A percentile compares a stretch with the other conserved stretches of the same genome.
Evolutionary conservation across 176 grass and related monocot genomes (phyloP).

Genomic region (Triticum turgidum): DNA sequence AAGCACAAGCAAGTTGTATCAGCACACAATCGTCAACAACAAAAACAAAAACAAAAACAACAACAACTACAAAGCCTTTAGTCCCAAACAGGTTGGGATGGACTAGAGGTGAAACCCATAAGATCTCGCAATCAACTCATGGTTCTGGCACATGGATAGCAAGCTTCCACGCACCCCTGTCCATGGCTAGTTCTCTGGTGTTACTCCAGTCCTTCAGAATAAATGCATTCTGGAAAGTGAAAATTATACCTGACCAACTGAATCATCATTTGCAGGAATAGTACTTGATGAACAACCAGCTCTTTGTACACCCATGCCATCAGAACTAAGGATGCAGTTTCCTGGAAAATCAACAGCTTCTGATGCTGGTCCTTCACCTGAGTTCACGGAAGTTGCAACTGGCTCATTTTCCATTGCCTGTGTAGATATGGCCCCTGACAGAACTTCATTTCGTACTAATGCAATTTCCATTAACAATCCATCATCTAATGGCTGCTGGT

Average conservation of each 20-base stretch:
- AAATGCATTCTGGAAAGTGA: slow-evolving; percentile 13
- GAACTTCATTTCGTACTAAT: background rate
- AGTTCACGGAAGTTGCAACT: slow-evolving; percentile 6
- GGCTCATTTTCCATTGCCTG: slow-evolving; percentile 8
- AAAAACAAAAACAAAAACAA: too few species aligned
- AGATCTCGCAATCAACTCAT: too few species aligned
- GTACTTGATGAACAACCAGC: slow-evolving; percentile 18
- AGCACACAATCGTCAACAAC: too few species aligned
- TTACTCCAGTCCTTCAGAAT: too few species aligned
- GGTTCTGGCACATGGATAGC: too few species aligned
- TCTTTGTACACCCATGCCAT: slow-evolving; percentile 15
- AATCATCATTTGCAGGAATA: slow-evolving; percentile 32
- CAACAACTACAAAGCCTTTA: too few species aligned
- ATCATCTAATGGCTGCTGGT: slow-evolving; percentile 5
- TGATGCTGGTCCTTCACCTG: background rate
- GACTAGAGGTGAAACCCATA: too few species aligned
- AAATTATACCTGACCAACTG: slow-evolving; percentile 35
- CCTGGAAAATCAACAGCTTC: slow-evolving; percentile 32
- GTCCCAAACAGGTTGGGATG: too few species aligned
- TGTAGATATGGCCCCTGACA: slow-evolving; percentile 15
- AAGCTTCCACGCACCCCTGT: too few species aligned
- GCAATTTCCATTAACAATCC: slow-evolving; percentile 26
- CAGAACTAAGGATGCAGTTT: slow-evolving; percentile 22
- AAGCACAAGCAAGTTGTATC: background rate
- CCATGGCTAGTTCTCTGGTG: too few species aligned